These are phyloP conservation scores for Nitzschia sp. DNA, from an alignment of 108 stramenopile genomes.

Conservation along the genomic window DNA sequence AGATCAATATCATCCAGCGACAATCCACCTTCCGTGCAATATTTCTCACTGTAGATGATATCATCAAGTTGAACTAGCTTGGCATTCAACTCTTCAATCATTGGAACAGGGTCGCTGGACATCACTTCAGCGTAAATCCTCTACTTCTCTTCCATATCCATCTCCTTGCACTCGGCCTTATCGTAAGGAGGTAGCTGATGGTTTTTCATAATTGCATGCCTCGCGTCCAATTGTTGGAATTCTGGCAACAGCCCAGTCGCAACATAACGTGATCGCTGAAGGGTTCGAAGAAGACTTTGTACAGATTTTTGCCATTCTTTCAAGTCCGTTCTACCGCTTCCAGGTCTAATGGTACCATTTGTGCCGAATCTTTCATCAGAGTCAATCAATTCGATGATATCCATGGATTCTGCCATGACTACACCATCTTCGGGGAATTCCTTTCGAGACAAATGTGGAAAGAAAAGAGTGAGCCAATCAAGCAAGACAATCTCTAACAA, in stretches of 20 bases:
- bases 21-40: conserved; percentile 85
- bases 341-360: conserved; percentile 60
- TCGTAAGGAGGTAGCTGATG: conserved; percentile 92
- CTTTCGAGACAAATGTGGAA: conserved; percentile 27
- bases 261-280: conserved; percentile 94
- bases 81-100: conserved; percentile 85
- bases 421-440: conserved; percentile 71
- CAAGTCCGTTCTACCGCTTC: conserved; percentile 85
- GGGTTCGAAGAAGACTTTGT: conserved; percentile 72
- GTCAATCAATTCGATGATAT: conserved; percentile 90
- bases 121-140: conserved; percentile 84
- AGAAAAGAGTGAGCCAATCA: conserved; percentile 14
- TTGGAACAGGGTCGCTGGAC: conserved; percentile 73
- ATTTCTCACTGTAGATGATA: conserved; percentile 77
- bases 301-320: conserved; percentile 92
- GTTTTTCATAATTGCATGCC: conserved; percentile 88
- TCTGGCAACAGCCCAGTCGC: conserved; percentile 90
- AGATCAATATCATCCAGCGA: conserved; percentile 90
- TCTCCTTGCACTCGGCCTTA: conserved; percentile 85
- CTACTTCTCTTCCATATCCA: conserved; percentile 77
- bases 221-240: conserved; percentile 89
- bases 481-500: not conserved
- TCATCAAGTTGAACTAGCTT: conserved; percentile 85
- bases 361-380: conserved; percentile 89
- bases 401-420: conserved; percentile 93